phyloP scores from a whole-genome alignment of 2,329 filamentous ascomycete genomes.

The Nigrograna mackinnonii region DNA sequence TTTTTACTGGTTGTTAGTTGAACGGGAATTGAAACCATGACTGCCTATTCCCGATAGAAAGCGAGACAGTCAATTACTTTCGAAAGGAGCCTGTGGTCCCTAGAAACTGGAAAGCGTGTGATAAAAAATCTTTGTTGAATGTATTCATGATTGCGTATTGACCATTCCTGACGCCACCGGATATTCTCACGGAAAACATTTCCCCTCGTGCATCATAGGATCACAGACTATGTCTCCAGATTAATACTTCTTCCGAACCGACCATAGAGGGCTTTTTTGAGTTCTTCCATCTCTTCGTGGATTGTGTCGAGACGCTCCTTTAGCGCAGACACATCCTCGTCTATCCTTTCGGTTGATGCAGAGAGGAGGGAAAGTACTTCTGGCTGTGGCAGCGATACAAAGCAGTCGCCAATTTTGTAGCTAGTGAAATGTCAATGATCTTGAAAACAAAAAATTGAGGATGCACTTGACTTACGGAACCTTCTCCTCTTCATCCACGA shows the following conservation, averaged over 20 bases:
- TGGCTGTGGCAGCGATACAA: constrained; percentile 81
- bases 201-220: too few species aligned
- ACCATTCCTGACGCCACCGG: too few species aligned
- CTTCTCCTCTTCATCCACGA: constrained; percentile 92
- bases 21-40: too few species aligned
- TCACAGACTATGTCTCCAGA: constrained; percentile 81
- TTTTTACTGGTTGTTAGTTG: too few species aligned
- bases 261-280: constrained; percentile 92
- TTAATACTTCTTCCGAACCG: constrained; percentile 97
- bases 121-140: constrained; percentile 6
- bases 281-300: constrained; percentile 82
- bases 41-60: too few species aligned
- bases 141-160: constrained; percentile 12
- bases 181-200: too few species aligned
- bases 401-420: constrained; percentile 96
- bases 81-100: too few species aligned
- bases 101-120: constrained; percentile 5
- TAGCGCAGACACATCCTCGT: constrained; percentile 73
- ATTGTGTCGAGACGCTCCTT: constrained; percentile 77
- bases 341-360: constrained; percentile 71
- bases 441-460: constrained; percentile 1
- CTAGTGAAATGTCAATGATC: constrained; percentile 49
- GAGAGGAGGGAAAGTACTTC: constrained; percentile 87
- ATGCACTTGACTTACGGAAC: constrained; percentile 73
- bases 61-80: too few species aligned